Evolutionary conservation across 441 rosid species (phyloP).

Genomic region (Omphalea diandra): DNA sequence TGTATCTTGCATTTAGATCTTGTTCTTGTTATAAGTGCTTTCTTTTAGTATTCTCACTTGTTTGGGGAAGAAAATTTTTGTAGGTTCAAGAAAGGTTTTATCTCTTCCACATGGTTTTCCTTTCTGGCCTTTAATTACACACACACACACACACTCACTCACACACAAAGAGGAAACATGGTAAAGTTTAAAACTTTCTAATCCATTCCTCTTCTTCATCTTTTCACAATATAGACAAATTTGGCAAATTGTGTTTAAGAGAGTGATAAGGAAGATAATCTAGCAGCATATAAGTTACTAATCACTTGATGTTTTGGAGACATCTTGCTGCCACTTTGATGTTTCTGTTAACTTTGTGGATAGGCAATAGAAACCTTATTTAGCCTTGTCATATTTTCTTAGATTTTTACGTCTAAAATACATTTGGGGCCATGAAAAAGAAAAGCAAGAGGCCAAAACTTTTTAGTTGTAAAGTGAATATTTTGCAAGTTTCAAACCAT

Average conservation of each 20-base stretch:
- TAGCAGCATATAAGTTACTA: neutral
- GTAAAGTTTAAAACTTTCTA: neutral
- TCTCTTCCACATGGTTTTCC: neutral
- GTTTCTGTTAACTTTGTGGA: slow-evolving; percentile 3
- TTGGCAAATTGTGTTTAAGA: neutral
- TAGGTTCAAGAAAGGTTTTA: neutral
- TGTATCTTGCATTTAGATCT: neutral
- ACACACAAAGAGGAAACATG: neutral
- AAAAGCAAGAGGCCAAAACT: too few relatives aligned
- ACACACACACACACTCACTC: too few relatives aligned
- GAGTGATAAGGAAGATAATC: neutral
- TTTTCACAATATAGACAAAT: neutral
- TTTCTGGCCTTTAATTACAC: neutral
- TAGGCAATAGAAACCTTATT: neutral
- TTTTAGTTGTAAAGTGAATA: too few relatives aligned
- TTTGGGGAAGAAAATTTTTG: neutral
- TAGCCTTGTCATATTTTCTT: neutral
- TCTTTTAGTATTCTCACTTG: neutral
- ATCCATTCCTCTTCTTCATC: neutral
- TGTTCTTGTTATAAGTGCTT: neutral
- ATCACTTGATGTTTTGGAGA: neutral
- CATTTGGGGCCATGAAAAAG: neutral
- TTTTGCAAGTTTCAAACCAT: neutral
- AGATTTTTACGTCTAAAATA: neutral
- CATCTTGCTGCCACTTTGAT: slow-evolving; percentile 4